Evolutionary conservation across 257 asterid genomes (phyloP).

Genomic region (Prunella vulgaris): DNA sequence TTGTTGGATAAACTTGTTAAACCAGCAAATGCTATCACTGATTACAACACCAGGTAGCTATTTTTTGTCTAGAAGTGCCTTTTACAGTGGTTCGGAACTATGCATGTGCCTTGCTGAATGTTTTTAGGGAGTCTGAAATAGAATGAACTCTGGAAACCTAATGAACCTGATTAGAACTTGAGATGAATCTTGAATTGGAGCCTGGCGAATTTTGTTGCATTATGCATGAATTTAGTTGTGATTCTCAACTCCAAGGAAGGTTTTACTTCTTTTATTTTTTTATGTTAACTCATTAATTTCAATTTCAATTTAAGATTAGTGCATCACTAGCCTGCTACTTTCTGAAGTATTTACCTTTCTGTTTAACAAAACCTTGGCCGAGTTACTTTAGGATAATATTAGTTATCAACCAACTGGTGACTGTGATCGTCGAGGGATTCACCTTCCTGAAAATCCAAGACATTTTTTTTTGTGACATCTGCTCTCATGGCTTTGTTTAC

Average conservation of each 20-base stretch:
- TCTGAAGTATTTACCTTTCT: not conserved
- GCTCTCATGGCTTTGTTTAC: not conserved
- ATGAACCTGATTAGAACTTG: not conserved
- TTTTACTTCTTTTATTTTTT: not conserved
- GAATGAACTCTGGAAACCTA: not conserved
- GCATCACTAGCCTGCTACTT: not conserved
- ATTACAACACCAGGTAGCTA: conserved; percentile 86
- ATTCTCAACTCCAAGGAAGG: not conserved
- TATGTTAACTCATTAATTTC: conserved; percentile 1
- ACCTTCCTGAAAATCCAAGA: not conserved
- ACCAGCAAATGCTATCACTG: conserved; percentile 79
- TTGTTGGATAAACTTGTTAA: conserved; percentile 88
- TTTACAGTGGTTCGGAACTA: not conserved
- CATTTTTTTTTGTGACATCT: not conserved
- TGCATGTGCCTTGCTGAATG: conserved; percentile 3
- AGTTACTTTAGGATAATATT: not conserved
- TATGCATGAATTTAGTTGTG: not conserved
- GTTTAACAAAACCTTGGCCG: not conserved
- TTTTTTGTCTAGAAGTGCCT: conserved; percentile 7
- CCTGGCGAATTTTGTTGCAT: not conserved
- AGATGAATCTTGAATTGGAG: not conserved
- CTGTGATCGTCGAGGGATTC: not conserved
- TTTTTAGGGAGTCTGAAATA: not conserved
- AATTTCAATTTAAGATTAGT: not conserved
- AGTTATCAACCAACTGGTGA: not conserved